phyloP scores from a whole-genome alignment of 108 stramenopile species.

The Skeletonema menzelii region DNA sequence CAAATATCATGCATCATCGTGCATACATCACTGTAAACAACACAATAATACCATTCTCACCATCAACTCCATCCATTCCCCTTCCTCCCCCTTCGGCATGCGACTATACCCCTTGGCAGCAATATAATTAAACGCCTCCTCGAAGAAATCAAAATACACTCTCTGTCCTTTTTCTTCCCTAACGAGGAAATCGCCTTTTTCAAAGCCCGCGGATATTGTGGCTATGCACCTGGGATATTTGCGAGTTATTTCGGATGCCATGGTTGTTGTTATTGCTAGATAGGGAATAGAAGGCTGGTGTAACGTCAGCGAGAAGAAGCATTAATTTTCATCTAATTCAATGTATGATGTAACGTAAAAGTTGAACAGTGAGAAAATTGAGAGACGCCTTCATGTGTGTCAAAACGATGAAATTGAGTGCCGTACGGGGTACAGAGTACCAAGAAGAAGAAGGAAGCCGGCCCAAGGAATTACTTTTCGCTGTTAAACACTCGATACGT shows the following conservation, averaged over 20 bases:
- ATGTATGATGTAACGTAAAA: too few species aligned
- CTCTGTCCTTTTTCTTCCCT: slow-evolving; percentile 89
- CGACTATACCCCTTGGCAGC: slow-evolving; percentile 88
- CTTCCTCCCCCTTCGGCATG: slow-evolving; percentile 80
- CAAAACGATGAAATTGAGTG: too few species aligned
- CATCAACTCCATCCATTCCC: slow-evolving; percentile 84
- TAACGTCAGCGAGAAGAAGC: too few species aligned
- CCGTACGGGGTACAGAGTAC: too few species aligned
- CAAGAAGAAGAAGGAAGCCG: too few species aligned
- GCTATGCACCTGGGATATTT: slow-evolving; percentile 65
- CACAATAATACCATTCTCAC: slow-evolving; percentile 9
- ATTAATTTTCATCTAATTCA: too few species aligned
- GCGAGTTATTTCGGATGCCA: slow-evolving; percentile 20
- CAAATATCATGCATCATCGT: too few species aligned
- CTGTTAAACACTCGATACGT: too few species aligned
- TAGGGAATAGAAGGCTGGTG: too few species aligned
- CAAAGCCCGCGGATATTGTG: slow-evolving; percentile 87
- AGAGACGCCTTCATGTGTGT: too few species aligned
- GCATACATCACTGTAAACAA: not conserved
- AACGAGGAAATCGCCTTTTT: slow-evolving; percentile 91
- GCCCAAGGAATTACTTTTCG: too few species aligned
- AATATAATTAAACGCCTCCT: slow-evolving; percentile 73
- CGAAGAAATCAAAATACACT: slow-evolving; percentile 88
- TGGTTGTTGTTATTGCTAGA: not conserved
- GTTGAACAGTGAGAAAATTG: too few species aligned